Conservation (phyloP, 768 basidiomycete genomes). For the Boletales sp. region DNA sequence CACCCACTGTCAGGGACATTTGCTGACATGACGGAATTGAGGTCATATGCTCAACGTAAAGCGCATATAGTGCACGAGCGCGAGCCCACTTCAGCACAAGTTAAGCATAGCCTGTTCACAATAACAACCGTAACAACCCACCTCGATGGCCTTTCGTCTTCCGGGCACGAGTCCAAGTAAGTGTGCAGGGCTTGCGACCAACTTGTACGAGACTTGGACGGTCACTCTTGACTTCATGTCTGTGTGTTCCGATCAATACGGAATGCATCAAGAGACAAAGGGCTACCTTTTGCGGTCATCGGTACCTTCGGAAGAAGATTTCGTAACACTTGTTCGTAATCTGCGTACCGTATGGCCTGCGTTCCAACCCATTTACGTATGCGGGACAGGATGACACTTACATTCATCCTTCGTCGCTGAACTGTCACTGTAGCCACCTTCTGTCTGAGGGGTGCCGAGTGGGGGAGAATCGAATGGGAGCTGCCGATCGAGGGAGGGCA, state of each 20-base stretch:
- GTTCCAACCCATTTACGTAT: background rate
- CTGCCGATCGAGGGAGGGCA: constrained; percentile 29
- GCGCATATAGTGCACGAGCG: constrained; percentile 37
- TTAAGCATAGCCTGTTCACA: constrained; percentile 1
- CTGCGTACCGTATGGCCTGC: constrained; percentile 16
- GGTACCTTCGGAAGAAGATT: constrained; percentile 40
- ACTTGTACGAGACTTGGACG: constrained; percentile 35
- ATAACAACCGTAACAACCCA: constrained; percentile 18
- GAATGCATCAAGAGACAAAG: background rate
- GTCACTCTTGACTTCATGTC: constrained; percentile 34
- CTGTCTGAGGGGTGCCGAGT: background rate
- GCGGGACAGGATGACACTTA: constrained; percentile 7
- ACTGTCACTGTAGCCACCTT: background rate
- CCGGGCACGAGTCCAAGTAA: constrained; percentile 37
- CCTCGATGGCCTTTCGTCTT: constrained; percentile 48
- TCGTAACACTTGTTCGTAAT: constrained; percentile 30
- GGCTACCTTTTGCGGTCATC: constrained; percentile 41
- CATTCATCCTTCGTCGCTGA: constrained; percentile 13
- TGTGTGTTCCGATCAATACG: constrained; percentile 11
- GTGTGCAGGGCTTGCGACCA: constrained; percentile 33
- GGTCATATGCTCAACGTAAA: constrained; percentile 32
- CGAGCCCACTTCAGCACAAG: constrained; percentile 38
- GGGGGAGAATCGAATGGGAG: background rate
- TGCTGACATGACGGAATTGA: constrained; percentile 16
- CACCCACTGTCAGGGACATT: constrained; percentile 34